Evolutionary conservation across 2,329 filamentous ascomycete genomes (phyloP).

Genomic region (Ophiostoma novo-ulmi): DNA sequence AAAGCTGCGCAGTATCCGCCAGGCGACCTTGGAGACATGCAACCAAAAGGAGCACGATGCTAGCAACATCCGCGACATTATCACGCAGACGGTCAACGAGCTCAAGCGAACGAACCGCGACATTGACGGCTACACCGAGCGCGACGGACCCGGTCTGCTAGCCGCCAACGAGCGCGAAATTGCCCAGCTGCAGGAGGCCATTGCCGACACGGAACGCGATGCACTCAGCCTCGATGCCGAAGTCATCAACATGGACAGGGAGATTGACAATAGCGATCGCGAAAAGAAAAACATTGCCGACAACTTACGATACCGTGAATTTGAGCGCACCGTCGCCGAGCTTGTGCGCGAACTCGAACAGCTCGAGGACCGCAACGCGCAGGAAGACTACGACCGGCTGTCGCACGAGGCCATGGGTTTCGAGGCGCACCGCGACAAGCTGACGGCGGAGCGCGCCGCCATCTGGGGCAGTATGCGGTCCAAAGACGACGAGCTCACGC

Average conservation of each 20-base stretch:
- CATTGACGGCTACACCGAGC: constrained; percentile 72
- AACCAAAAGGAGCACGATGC: constrained; percentile 67
- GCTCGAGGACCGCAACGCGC: constrained; percentile 72
- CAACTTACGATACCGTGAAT: constrained; percentile 80
- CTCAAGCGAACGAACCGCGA: constrained; percentile 70
- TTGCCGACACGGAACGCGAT: constrained; percentile 61
- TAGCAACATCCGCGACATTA: constrained; percentile 62
- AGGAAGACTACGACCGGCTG: constrained; percentile 73
- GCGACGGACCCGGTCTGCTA: constrained; percentile 68
- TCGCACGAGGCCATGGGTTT: constrained; percentile 62
- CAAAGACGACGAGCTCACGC: constrained; percentile 73
- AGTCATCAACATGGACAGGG: constrained; percentile 71
- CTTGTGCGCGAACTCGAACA: constrained; percentile 66
- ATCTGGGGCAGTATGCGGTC: constrained; percentile 74
- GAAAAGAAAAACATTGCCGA: constrained; percentile 83
- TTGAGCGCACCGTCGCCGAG: constrained; percentile 60
- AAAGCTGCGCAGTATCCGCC: constrained; percentile 68
- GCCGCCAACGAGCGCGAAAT: constrained; percentile 65
- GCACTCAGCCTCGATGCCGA: constrained; percentile 61
- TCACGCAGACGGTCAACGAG: constrained; percentile 71
- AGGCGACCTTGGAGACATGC: constrained; percentile 69
- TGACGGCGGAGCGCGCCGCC: constrained; percentile 67
- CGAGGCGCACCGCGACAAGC: constrained; percentile 61
- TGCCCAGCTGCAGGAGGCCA: constrained; percentile 59
- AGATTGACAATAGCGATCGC: constrained; percentile 71